These are phyloP conservation scores for Hysterium pulicare DNA, from an alignment of 2,329 filamentous ascomycete genomes.

Conservation along the genomic window DNA sequence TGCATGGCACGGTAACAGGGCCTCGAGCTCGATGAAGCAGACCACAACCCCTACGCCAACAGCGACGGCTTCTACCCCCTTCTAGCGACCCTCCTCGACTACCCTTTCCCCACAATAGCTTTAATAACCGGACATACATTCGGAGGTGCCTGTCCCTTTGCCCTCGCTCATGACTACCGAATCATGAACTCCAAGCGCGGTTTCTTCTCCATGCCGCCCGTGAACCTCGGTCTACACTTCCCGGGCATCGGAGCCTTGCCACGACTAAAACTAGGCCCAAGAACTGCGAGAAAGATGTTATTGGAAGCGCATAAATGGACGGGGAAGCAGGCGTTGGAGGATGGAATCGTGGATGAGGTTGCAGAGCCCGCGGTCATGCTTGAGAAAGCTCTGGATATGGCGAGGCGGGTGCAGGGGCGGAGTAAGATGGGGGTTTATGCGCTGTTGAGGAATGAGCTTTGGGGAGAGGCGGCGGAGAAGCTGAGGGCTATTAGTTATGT, in stretches of 20 bases:
- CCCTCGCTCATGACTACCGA: slow-evolving; percentile 48
- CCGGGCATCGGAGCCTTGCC: slow-evolving; percentile 53
- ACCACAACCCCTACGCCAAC: slow-evolving; percentile 54
- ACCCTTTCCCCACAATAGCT: slow-evolving; percentile 48
- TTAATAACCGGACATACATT: slow-evolving; percentile 50
- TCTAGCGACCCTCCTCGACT: slow-evolving; percentile 48
- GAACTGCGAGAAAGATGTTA: slow-evolving; percentile 54
- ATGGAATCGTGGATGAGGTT: slow-evolving; percentile 54
- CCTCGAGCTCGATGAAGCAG: slow-evolving; percentile 46
- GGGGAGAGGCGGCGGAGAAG: slow-evolving; percentile 51
- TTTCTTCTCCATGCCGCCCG: slow-evolving; percentile 45
- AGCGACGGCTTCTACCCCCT: slow-evolving; percentile 56
- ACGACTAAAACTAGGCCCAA: slow-evolving; percentile 50
- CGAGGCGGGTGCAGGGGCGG: slow-evolving; percentile 41
- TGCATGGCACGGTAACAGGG: slow-evolving; percentile 19
- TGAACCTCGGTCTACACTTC: slow-evolving; percentile 55
- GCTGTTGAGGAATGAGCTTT: slow-evolving; percentile 51
- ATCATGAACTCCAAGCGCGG: slow-evolving; percentile 36
- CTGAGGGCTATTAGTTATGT: slow-evolving; percentile 54
- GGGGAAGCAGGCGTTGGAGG: slow-evolving; percentile 47
- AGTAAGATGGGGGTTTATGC: slow-evolving; percentile 51
- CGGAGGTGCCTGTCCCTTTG: slow-evolving; percentile 48
- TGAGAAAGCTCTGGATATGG: slow-evolving; percentile 45
- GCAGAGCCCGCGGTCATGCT: slow-evolving; percentile 50
- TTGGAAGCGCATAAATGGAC: slow-evolving; percentile 56